Evolutionary conservation across 352 stramenopile genomes (phyloP).

Genomic region (Globisporangium polare): DNA sequence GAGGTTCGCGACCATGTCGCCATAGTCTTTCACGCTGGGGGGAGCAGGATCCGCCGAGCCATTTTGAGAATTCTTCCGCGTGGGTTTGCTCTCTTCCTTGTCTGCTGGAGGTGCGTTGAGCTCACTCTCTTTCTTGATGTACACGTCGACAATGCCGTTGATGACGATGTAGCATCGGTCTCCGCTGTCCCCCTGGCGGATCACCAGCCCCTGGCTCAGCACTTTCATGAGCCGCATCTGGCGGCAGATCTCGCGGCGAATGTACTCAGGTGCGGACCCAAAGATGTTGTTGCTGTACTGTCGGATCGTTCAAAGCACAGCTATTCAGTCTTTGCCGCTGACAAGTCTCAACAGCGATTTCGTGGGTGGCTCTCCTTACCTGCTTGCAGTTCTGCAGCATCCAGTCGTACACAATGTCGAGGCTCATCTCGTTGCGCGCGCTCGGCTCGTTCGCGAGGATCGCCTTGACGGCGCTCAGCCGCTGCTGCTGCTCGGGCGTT

Average conservation of each 20-base stretch:
- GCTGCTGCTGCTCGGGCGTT: constrained; percentile 44
- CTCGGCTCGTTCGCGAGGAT: constrained; percentile 51
- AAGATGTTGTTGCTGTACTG: constrained; percentile 84
- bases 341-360: background rate
- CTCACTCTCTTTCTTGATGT: constrained; percentile 55
- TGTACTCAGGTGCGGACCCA: constrained; percentile 66
- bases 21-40: constrained; percentile 31
- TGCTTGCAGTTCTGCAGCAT: constrained; percentile 81
- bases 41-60: background rate
- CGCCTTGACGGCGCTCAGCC: constrained; percentile 43
- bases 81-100: background rate
- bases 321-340: background rate
- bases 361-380: constrained; percentile 12
- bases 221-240: constrained; percentile 71
- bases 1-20: constrained; percentile 56
- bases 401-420: constrained; percentile 71
- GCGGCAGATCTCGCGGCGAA: constrained; percentile 69
- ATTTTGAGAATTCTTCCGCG: background rate
- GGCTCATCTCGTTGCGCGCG: constrained; percentile 55
- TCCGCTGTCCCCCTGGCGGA: constrained; percentile 66
- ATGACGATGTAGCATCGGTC: constrained; percentile 80
- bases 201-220: constrained; percentile 48
- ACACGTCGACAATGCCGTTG: constrained; percentile 69
- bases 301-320: background rate
- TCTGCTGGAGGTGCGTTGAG: constrained; percentile 10